Conservation (phyloP, 192 early-diverging fungal genomes). For the Coemansia sp. region DNA sequence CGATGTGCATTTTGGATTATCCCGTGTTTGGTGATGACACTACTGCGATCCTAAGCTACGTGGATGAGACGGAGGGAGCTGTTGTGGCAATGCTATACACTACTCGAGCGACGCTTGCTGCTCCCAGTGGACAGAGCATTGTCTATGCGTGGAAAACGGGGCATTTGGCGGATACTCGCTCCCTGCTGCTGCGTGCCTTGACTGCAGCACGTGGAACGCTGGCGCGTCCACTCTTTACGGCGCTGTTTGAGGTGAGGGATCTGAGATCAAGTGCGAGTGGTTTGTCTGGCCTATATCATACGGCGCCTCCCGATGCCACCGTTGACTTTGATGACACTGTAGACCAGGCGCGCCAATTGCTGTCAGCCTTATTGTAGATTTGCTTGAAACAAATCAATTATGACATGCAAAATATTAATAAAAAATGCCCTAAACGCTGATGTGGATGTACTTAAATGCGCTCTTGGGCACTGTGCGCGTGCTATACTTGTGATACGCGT, state of each 20-base stretch:
- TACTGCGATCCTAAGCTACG: slow-evolving; percentile 12
- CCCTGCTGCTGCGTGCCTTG: slow-evolving; percentile 8
- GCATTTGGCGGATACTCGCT: not conserved
- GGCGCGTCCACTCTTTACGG: slow-evolving; percentile 12
- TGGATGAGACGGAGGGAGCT: not conserved
- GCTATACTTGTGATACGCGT: slow-evolving; percentile 4
- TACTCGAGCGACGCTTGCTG: slow-evolving; percentile 25
- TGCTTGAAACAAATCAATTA: too few relatives aligned
- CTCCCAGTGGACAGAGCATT: slow-evolving; percentile 18
- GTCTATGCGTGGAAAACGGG: slow-evolving; percentile 24
- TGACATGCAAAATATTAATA: not conserved
- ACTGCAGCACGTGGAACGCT: not conserved
- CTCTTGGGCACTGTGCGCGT: slow-evolving; percentile 26
- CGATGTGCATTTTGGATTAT: slow-evolving; percentile 47
- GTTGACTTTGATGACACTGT: slow-evolving; percentile 28
- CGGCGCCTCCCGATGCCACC: slow-evolving; percentile 5
- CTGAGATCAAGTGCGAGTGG: not conserved
- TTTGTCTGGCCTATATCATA: not conserved
- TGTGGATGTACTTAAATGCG: slow-evolving; percentile 29
- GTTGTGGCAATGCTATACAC: slow-evolving; percentile 32
- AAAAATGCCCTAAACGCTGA: slow-evolving; percentile 14
- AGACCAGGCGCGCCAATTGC: not conserved
- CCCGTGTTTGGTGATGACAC: slow-evolving; percentile 37
- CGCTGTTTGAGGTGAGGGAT: slow-evolving; percentile 12
- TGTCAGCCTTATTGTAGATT: not conserved